A percentile compares a stretch with the other conserved stretches of the same genome.
These are phyloP conservation scores for Russula emetica DNA, from an alignment of 768 basidiomycete genomes.

Conservation along the genomic window DNA sequence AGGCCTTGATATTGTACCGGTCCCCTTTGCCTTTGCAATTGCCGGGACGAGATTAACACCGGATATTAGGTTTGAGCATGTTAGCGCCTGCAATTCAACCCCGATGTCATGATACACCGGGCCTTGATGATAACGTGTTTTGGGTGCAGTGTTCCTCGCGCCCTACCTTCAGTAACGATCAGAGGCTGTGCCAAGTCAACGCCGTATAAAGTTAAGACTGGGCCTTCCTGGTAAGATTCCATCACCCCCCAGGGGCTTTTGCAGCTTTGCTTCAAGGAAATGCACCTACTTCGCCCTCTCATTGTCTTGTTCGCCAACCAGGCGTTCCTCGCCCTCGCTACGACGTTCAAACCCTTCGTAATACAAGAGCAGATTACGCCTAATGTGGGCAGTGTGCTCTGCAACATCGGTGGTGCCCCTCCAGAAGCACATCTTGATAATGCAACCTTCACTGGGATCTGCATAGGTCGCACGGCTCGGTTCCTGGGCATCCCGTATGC, in stretches of 20 bases:
- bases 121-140: too few relatives aligned
- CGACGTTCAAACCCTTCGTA: neutral
- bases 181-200: neutral
- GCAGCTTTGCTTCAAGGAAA: neutral
- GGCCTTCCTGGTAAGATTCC: neutral
- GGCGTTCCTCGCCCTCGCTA: constrained; percentile 2
- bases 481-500: constrained; percentile 35
- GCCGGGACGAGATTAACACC: too few relatives aligned
- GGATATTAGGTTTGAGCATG: too few relatives aligned
- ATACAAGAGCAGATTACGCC: neutral
- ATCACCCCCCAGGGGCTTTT: neutral
- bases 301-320: neutral
- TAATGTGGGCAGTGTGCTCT: neutral
- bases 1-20: too few relatives aligned
- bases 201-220: neutral
- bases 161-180: neutral
- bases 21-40: too few relatives aligned
- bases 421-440: constrained; percentile 29
- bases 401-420: neutral
- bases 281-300: neutral
- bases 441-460: constrained; percentile 29
- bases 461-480: constrained; percentile 16
- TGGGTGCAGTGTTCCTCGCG: neutral
- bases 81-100: too few relatives aligned
- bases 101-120: too few relatives aligned